These are phyloP conservation scores for Heteromeles arbutifolia DNA, from an alignment of 306 rosid species.

Conservation along the genomic window DNA sequence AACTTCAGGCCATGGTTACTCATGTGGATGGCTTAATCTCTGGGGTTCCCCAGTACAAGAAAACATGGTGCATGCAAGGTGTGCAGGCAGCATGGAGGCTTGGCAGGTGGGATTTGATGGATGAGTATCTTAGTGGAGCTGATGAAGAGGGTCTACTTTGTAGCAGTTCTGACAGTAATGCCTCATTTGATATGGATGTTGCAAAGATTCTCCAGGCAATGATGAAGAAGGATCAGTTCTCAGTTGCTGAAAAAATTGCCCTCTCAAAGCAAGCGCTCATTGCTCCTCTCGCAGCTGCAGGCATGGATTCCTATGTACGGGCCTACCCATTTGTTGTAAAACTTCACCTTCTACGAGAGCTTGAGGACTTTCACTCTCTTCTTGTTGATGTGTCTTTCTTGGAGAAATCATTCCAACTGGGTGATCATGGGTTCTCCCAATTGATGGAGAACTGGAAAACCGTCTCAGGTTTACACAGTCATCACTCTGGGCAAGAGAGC, in stretches of 20 bases:
- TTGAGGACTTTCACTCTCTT: slow-evolving; percentile 85
- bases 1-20: slow-evolving; percentile 97
- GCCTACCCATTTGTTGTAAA: slow-evolving; percentile 93
- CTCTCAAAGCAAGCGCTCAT: slow-evolving; percentile 83
- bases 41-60: slow-evolving; percentile 79
- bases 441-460: slow-evolving; percentile 82
- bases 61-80: slow-evolving; percentile 98
- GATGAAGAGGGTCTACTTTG: slow-evolving; percentile 78
- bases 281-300: slow-evolving; percentile 96
- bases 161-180: slow-evolving; percentile 84
- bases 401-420: slow-evolving; percentile 63
- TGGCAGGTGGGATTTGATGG: slow-evolving; percentile 98
- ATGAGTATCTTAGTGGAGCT: slow-evolving; percentile 89
- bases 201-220: slow-evolving; percentile 94
- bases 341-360: slow-evolving; percentile 84
- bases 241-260: slow-evolving; percentile 80
- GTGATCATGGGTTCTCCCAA: slow-evolving; percentile 53
- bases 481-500: slow-evolving; percentile 95
- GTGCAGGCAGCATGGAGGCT: slow-evolving; percentile 99
- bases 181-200: slow-evolving; percentile 87
- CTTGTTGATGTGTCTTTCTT: slow-evolving; percentile 72
- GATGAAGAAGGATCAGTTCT: slow-evolving; percentile 86
- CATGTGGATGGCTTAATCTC: slow-evolving; percentile 93
- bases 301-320: slow-evolving; percentile 91
- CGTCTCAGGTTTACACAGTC: slow-evolving; percentile 86